A percentile compares a stretch with the other conserved stretches of the same genome.
Evolutionary conservation across 2,329 filamentous ascomycete species (phyloP).

Genomic region (Mariannaea elegans): DNA sequence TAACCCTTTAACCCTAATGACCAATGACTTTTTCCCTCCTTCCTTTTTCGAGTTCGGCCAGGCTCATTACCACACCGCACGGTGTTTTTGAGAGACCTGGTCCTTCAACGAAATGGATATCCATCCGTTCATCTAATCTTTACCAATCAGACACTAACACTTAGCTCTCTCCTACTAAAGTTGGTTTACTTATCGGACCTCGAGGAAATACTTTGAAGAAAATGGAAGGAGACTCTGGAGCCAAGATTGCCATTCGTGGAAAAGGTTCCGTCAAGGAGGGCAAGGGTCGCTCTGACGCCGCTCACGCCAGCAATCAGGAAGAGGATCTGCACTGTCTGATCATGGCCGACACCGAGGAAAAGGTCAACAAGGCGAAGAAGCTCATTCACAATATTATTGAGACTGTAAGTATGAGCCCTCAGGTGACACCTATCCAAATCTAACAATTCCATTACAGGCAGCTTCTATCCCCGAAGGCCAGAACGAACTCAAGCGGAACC

Average conservation of each 20-base stretch:
- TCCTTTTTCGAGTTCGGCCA: slow-evolving; percentile 56
- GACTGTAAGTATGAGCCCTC: slow-evolving; percentile 71
- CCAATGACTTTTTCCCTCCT: slow-evolving; percentile 48
- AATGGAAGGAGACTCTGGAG: slow-evolving; percentile 96
- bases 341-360: slow-evolving; percentile 99
- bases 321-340: slow-evolving; percentile 99
- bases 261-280: slow-evolving; percentile 99
- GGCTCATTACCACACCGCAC: slow-evolving; percentile 46
- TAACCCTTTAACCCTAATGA: slow-evolving; percentile 92
- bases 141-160: slow-evolving; percentile 79
- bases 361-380: slow-evolving; percentile 99
- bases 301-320: slow-evolving; percentile 99
- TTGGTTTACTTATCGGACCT: slow-evolving; percentile 99
- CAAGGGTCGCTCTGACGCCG: slow-evolving; percentile 97
- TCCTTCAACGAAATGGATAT: slow-evolving; percentile 46
- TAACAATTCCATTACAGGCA: slow-evolving; percentile 67
- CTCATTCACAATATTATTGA: slow-evolving; percentile 99
- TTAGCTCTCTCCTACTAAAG: slow-evolving; percentile 88
- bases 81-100: slow-evolving; percentile 45
- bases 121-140: slow-evolving; percentile 47
- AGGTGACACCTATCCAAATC: slow-evolving; percentile 2
- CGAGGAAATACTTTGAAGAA: slow-evolving; percentile 99
- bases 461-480: slow-evolving; percentile 98
- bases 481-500: slow-evolving; percentile 98
- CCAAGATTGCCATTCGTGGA: slow-evolving; percentile 99